Evolutionary conservation across 805 yeast genomes (phyloP).

Genomic region (Saccharomycopsis fodiens): DNA sequence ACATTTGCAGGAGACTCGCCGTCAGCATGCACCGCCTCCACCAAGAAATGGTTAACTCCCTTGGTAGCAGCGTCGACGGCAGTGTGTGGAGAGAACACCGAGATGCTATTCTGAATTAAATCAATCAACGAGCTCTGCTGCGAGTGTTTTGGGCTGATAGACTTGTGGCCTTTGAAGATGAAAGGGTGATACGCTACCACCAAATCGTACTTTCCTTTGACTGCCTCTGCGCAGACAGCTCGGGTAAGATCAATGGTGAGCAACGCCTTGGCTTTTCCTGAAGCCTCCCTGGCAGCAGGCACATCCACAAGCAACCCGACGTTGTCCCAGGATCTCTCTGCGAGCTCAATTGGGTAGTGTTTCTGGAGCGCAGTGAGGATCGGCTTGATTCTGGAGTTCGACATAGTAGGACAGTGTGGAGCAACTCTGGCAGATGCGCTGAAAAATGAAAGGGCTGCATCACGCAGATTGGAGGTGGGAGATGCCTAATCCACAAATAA

Average conservation of each 20-base stretch:
- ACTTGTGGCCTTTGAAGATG: conserved; percentile 81
- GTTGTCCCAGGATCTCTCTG: conserved; percentile 91
- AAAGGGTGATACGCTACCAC: conserved; percentile 92
- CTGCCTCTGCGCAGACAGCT: conserved; percentile 80
- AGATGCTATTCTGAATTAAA: conserved; percentile 67
- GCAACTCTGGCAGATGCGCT: no score
- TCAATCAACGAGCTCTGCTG: conserved; percentile 74
- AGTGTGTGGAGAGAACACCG: conserved; percentile 94
- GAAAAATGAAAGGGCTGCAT: no score
- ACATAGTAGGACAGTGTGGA: no score
- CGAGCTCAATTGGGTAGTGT: conserved; percentile 72
- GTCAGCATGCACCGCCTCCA: conserved; percentile 39
- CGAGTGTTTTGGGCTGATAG: conserved; percentile 53
- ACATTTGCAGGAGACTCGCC: neutral
- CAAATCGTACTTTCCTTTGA: conserved; percentile 43
- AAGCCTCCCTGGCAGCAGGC: conserved; percentile 20
- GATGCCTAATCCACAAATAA: no score
- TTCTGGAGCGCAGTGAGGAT: conserved; percentile 53
- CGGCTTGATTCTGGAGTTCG: conserved; percentile 29
- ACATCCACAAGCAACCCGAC: conserved; percentile 85
- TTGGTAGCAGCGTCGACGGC: conserved; percentile 86
- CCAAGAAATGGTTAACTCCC: conserved; percentile 95
- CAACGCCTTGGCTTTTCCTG: conserved; percentile 28
- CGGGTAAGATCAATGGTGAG: conserved; percentile 82
- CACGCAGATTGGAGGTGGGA: no score